A percentile compares a stretch with the other conserved stretches of the same genome.
Conservation (phyloP, 1,284 basidiomycete species). For the Tranzscheliella williamsii region DNA sequence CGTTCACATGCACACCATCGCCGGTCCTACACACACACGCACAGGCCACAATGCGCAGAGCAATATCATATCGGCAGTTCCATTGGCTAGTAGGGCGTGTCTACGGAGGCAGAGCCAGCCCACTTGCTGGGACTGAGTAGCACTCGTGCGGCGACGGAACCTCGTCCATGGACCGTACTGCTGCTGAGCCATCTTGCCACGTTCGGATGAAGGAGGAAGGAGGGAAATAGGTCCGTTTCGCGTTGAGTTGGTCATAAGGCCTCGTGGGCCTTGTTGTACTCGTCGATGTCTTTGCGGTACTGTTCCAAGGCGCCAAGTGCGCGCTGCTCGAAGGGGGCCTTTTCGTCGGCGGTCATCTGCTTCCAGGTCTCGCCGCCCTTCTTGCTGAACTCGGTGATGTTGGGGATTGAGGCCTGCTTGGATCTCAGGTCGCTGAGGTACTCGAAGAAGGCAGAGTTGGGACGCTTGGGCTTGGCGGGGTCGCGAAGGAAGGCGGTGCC, state of each 20-base stretch:
- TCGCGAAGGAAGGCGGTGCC: constrained; percentile 42
- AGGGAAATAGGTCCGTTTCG: too few relatives aligned
- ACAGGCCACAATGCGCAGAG: too few relatives aligned
- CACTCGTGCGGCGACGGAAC: constrained; percentile 4
- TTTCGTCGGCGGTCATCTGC: constrained; percentile 36
- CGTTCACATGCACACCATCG: too few relatives aligned
- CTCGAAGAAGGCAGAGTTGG: constrained; percentile 48
- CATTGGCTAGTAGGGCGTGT: too few relatives aligned
- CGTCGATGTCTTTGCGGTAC: constrained; percentile 41
- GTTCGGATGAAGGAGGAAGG: neutral
- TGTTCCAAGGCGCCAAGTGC: constrained; percentile 34
- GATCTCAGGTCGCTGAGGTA: constrained; percentile 48
- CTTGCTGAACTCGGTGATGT: constrained; percentile 38
- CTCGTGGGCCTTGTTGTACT: constrained; percentile 29
- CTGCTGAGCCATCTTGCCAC: neutral
- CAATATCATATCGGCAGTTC: too few relatives aligned
- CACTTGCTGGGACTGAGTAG: too few relatives aligned
- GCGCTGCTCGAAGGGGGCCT: constrained; percentile 41
- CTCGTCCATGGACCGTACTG: neutral
- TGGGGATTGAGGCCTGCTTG: constrained; percentile 17
- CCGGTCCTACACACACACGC: too few relatives aligned
- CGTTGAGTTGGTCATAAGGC: too few relatives aligned
- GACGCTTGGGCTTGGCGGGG: constrained; percentile 50
- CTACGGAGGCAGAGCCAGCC: too few relatives aligned
- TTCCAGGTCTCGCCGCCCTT: constrained; percentile 46